These are phyloP conservation scores for Gossypium mustelinum DNA, from an alignment of 345 rosid species.

Conservation along the genomic window DNA sequence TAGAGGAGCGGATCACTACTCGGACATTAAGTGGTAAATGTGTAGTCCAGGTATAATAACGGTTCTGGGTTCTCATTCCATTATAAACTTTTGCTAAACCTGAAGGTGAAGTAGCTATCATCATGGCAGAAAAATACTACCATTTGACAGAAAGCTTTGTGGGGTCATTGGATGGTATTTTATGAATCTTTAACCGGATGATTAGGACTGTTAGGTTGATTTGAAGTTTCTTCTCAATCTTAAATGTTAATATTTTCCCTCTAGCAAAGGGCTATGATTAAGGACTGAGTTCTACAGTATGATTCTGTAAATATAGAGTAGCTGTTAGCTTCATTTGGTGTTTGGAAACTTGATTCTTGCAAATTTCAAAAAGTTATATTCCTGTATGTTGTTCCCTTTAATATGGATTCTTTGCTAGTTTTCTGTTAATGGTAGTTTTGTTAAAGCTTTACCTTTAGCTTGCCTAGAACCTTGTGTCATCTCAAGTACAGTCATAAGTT, in stretches of 20 bases:
- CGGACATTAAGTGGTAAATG: constrained; percentile 56
- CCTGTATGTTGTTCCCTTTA: neutral
- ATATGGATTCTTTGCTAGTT: neutral
- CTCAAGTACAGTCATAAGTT: neutral
- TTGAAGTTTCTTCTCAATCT: neutral
- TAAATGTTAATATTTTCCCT: neutral
- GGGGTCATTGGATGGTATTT: neutral
- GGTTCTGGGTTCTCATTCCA: constrained; percentile 3
- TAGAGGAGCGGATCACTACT: constrained; percentile 88
- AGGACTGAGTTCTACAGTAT: neutral
- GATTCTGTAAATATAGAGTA: constrained; percentile 1
- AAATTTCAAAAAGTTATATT: neutral
- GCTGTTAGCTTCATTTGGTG: neutral
- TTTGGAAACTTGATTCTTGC: constrained; percentile 1
- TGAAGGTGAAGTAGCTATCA: neutral
- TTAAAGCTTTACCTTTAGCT: constrained; percentile 1
- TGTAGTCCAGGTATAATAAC: constrained; percentile 50
- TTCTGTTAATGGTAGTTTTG: neutral
- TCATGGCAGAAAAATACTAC: neutral
- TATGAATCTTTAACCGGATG: neutral
- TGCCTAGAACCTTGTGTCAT: neutral
- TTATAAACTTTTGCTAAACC: neutral
- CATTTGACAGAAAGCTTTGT: neutral
- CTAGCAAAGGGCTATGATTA: neutral
- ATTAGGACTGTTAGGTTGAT: neutral